Conservation (phyloP, 2,329 filamentous ascomycete species). For the Meredithiella fracta region DNA sequence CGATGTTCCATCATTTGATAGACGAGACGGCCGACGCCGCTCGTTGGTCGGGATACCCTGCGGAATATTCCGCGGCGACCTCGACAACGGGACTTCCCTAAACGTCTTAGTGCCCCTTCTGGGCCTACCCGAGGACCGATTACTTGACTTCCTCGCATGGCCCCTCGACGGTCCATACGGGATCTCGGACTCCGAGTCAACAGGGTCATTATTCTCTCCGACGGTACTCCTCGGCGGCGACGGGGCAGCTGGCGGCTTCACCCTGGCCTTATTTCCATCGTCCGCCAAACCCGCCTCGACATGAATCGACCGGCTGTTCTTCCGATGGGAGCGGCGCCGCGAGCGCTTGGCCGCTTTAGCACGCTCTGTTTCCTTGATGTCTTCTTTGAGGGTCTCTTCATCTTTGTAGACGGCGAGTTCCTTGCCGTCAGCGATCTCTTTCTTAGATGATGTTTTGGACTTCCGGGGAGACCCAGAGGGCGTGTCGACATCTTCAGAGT, state of each 20-base stretch:
- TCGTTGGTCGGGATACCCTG: conserved; percentile 6
- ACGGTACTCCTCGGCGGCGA: conserved; percentile 8
- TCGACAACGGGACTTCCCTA: not conserved
- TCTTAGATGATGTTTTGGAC: not conserved
- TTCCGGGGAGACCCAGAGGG: not conserved
- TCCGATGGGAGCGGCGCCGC: not conserved
- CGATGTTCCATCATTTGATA: not conserved
- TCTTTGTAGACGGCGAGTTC: not conserved
- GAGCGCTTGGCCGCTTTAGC: conserved; percentile 2
- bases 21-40: conserved; percentile 6
- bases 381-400: not conserved
- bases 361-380: not conserved
- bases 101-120: not conserved
- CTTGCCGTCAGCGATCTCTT: not conserved
- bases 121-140: conserved; percentile 6
- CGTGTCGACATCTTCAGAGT: not conserved
- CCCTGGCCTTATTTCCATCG: not conserved
- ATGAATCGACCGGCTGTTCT: conserved; percentile 1
- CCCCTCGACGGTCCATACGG: not conserved
- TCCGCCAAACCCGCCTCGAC: not conserved
- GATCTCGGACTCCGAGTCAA: conserved; percentile 7
- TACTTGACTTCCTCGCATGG: conserved; percentile 7
- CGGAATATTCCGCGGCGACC: not conserved
- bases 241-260: not conserved
- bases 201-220: not conserved